Base-by-base conservation (phyloP, 2,329 filamentous ascomycete genomes). In the Pseudogymnoascus sp. region DNA sequence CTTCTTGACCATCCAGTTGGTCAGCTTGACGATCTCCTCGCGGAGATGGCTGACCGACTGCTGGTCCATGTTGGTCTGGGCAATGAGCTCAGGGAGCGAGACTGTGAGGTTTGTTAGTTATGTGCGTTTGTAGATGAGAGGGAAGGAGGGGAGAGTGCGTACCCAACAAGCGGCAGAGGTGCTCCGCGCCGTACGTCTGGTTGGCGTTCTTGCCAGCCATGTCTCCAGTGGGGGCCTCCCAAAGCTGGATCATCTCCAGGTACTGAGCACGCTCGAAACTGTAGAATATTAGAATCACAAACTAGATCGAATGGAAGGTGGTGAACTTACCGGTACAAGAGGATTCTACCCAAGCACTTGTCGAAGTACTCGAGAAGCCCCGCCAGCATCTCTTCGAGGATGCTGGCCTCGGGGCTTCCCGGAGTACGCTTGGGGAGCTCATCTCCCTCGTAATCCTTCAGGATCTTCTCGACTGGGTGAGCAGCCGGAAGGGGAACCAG, bases 41-140 rank as follows among this genome's bases (percentile, higher is more conserved):
- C 92, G 87, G 27, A 97, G 84, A 55, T 92, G 88, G 65, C 87
- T 89, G 42, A 96, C 90, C 2, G 92, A 92, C 73, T 96, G 92
- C 60, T 88, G 82, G 71, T 97, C 94, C 92, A 99, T 96, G 76
- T 97, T 97, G 60, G 94, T 99, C 74, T 99, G 94, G 3, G 92
- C 92, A 65, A 97, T 87, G 40, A 97, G 85, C 72, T 99, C 94
- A 0, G 94, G 93, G 68, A 97, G 86, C 1, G 89, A 88, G 3
- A 95, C 93, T 96, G 68, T 8, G 45, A 52, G 18, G 59, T 59
- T 25, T 25, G 58, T 63, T 58, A 66, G 62, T 58, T n/a, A 52
- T 15, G 21, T 40, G 8, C 27, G n/a, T 15, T 45, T 2, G 39
- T 29, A 4, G 37, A 62, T 3, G 5, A 7, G 37, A 62, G 59